Evolutionary conservation across 2,329 filamentous ascomycete genomes (phyloP).

Genomic region (Fusarium chaquense): DNA sequence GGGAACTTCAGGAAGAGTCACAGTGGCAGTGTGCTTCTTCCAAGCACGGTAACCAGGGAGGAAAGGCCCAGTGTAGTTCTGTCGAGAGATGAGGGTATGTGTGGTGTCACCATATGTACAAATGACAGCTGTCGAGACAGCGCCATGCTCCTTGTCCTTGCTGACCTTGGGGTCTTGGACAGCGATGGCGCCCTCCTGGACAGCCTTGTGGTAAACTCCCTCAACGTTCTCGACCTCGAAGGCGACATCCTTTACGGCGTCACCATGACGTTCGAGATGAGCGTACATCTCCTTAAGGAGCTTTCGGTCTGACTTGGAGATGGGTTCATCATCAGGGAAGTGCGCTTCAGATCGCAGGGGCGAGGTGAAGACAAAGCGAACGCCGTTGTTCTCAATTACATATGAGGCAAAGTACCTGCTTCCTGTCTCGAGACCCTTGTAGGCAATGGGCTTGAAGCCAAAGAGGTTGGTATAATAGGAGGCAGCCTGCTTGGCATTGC

Average conservation of each 20-base stretch:
- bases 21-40: conserved; percentile 53
- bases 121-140: conserved; percentile 81
- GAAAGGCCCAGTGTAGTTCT: conserved; percentile 79
- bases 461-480: conserved; percentile 89
- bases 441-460: conserved; percentile 85
- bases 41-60: conserved; percentile 82
- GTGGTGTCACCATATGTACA: conserved; percentile 95
- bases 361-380: conserved; percentile 87
- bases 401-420: conserved; percentile 84
- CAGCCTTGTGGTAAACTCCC: conserved; percentile 80
- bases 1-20: conserved; percentile 70
- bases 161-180: conserved; percentile 70
- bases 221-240: conserved; percentile 94
- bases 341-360: conserved; percentile 74
- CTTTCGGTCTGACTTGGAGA: conserved; percentile 71
- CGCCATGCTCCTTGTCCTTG: conserved; percentile 71
- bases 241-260: conserved; percentile 94
- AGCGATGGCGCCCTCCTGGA: conserved; percentile 71
- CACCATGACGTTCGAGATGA: conserved; percentile 88
- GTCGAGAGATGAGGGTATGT: conserved; percentile 86
- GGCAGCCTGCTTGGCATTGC: conserved; percentile 95
- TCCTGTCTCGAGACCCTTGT: conserved; percentile 89
- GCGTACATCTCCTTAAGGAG: conserved; percentile 80
- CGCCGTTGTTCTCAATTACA: conserved; percentile 80
- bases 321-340: conserved; percentile 69